Evolutionary conservation across 2,329 filamentous ascomycete species (phyloP), one percentile per base, ranked within the genome.

Genomic region (Fusarium incarnatum): DNA sequence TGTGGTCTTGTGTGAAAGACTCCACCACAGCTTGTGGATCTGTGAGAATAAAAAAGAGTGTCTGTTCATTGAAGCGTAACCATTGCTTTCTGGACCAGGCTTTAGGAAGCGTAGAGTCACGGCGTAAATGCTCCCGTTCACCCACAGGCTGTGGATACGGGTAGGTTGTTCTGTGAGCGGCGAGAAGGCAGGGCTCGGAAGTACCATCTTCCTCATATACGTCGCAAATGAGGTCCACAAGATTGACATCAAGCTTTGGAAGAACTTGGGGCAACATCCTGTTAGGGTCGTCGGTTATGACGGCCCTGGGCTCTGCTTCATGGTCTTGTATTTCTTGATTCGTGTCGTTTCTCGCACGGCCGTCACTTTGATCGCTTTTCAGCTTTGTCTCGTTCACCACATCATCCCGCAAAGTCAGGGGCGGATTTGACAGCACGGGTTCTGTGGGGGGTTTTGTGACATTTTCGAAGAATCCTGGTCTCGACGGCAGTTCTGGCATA

Each of bases 31-130:
- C 81, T 16, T 82, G 81, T 2, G 88, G 87, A 50, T 88, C 84
- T 69, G 87, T 88, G 49, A 92, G 81, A 9, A 90, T 85, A 70
- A 86, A 86, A 75, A 91, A 92, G 9, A 92, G 79, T 52, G 86
- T 88, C 73, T 92, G 90, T 67, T 90, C 86, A 32, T 87, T 83
- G 71, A 92, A 92, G 2, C 83, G 75, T 67, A 84, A 87, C 87
- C 89, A 91, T 62, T 87, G 82, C 15, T 80, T 75, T 57, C 66
- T 74, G 3, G 72, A 73, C 4, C 67, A 67, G 16, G 57, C 60
- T 15, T 57, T 48, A 11, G 28, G 23, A 32, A 50, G 46, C 8
- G 32, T 54, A 10, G 60, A 53, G 27, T 32, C 68, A 16, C 45
- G 74, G 59, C 13, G 63, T 46, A 59, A 45, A 49, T 30, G 71